These are phyloP conservation scores for Bryoerythrophyllum caledonicum DNA, from an alignment of 225 moss, liverwort and hornwort genomes.

Conservation along the genomic window DNA sequence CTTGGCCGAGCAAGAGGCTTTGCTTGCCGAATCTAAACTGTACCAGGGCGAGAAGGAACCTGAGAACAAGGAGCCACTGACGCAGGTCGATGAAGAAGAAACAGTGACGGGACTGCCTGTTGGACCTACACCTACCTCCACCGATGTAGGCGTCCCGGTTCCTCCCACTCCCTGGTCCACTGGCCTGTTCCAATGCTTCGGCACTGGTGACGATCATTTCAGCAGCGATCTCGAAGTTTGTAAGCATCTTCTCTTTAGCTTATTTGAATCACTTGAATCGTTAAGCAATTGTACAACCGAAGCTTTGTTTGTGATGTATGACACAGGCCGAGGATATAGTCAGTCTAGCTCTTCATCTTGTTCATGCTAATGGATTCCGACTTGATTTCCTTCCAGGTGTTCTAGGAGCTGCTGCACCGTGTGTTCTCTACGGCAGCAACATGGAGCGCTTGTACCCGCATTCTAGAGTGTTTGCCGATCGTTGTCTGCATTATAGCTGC, in stretches of 20 bases:
- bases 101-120: conserved; percentile 55
- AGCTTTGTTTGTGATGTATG: not conserved
- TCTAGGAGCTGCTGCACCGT: conserved; percentile 68
- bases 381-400: conserved; percentile 54
- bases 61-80: conserved; percentile 54
- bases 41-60: conserved; percentile 90
- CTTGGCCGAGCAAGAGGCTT: conserved; percentile 59
- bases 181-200: conserved; percentile 63
- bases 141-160: conserved; percentile 53
- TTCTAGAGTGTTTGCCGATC: conserved; percentile 47
- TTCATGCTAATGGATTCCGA: not conserved
- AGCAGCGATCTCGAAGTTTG: conserved; percentile 93
- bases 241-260: conserved; percentile 40
- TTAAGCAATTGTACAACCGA: not conserved
- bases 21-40: conserved; percentile 45
- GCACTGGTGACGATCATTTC: conserved; percentile 75
- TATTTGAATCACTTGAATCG: not conserved
- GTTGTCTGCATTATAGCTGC: conserved; percentile 74
- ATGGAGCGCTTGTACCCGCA: conserved; percentile 78
- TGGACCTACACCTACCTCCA: conserved; percentile 37
- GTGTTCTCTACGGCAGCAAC: conserved; percentile 83
- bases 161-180: conserved; percentile 71
- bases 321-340: not conserved
- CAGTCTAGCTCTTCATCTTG: not conserved
- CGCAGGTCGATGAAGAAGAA: conserved; percentile 36